Base-by-base conservation (phyloP, 108 stramenopile genomes). In the Cyclotella choctawhatcheeana region DNA sequence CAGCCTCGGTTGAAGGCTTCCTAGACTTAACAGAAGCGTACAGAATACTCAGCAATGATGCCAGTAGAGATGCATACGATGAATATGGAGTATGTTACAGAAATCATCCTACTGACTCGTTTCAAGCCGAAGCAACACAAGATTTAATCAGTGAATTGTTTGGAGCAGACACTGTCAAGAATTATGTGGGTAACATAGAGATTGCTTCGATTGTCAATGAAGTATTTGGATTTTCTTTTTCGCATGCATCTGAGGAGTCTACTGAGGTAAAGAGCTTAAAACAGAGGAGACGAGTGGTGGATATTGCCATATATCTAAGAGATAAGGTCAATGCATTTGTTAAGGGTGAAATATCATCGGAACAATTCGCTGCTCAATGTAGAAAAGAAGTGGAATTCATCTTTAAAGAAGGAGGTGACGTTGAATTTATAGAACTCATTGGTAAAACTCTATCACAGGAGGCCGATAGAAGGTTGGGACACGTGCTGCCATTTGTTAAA, bases 71-170 rank as follows among this genome's bases (percentile, higher is more conserved):
- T 37, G 63, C 71, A 5, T 84, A 84, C 34, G 84, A 84, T 63
- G 51, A 72, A 45, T 47, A 53, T 59, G 84, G 80, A 40, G 33
- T 53, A 21, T 84, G 83, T 33, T 80, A 61, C 67, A 45, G 21
- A 61, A 72, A 40, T 22, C 71, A 40, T 44, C 27, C 27, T 1
- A 30, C 10, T 14, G 29, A 56, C 2, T 14, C 55, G 31, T 56
- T 56, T 18, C 55, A 56, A 56, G 55, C 55, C 27, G 48, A 54
- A n/a, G 55, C 27, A 20, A 27, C 60, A 16, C 54, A 81, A 6
- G 77, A 85, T 71, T 82, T 85, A 56, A 78, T 82, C 51, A 67
- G 76, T 18, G 78, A 71, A 29, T 35, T 85, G 62, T 85, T 82
- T 74, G 81, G 76, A 37, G 59, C 71, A 10, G 37, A 43, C 45